These are phyloP conservation scores for Colletotrichum sidae DNA, from an alignment of 2,329 filamentous ascomycete species.

Conservation along the genomic window DNA sequence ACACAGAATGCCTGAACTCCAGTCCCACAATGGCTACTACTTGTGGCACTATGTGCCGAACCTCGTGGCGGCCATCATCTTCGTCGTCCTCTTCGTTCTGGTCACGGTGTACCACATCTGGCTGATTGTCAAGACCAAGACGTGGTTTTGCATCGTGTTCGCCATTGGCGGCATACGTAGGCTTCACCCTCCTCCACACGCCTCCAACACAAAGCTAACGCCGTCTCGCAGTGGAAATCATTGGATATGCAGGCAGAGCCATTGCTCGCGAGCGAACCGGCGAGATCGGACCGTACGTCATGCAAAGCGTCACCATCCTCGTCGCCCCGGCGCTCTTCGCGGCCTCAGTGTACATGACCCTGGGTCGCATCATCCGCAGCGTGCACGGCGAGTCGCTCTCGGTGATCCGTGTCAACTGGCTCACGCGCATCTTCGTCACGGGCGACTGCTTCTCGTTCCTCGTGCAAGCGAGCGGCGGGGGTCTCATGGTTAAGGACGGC, in stretches of 20 bases:
- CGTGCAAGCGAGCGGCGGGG: constrained; percentile 59
- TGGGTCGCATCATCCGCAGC: constrained; percentile 56
- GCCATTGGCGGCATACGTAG: constrained; percentile 59
- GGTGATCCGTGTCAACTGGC: constrained; percentile 50
- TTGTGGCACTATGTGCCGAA: constrained; percentile 54
- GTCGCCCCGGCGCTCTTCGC: constrained; percentile 61
- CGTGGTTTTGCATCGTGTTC: constrained; percentile 64
- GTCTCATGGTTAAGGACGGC: constrained; percentile 44
- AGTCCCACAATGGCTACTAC: constrained; percentile 48
- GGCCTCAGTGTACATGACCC: constrained; percentile 63
- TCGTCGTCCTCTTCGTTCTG: constrained; percentile 54
- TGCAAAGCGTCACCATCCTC: constrained; percentile 57
- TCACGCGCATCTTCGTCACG: constrained; percentile 66
- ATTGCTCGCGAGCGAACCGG: constrained; percentile 45
- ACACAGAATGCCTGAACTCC: constrained; percentile 44
- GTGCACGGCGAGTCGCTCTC: constrained; percentile 50
- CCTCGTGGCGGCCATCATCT: constrained; percentile 55
- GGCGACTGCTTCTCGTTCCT: constrained; percentile 66
- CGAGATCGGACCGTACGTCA: constrained; percentile 50
- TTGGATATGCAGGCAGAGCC: constrained; percentile 54
- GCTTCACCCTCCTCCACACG: constrained; percentile 36
- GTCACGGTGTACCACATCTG: constrained; percentile 53
- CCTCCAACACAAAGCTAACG: not conserved
- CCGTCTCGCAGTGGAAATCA: constrained; percentile 52
- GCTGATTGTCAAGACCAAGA: constrained; percentile 55